A percentile compares a stretch with the other conserved stretches of the same genome.
Evolutionary conservation across 768 basidiomycete species (phyloP).

Genomic region (Butyriboletus loyo): DNA sequence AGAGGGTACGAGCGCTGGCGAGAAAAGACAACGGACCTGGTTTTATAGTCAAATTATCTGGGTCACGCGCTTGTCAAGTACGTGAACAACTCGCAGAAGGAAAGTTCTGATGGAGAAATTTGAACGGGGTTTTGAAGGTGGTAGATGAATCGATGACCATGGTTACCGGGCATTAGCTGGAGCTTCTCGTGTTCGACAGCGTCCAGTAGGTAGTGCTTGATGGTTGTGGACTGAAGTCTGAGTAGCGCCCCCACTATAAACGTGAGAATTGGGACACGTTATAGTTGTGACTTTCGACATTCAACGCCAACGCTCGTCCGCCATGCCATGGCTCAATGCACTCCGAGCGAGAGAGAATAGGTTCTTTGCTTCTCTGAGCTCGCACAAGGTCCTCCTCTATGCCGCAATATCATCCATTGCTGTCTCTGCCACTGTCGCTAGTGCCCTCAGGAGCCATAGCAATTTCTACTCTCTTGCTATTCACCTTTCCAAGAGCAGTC

Average conservation of each 20-base stretch:
- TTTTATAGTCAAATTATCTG: neutral
- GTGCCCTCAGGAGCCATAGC: slow-evolving; percentile 76
- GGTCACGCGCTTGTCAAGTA: neutral
- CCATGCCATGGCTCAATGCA: slow-evolving; percentile 50
- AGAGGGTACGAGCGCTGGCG: neutral
- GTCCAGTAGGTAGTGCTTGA: neutral
- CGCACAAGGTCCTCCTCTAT: slow-evolving; percentile 71
- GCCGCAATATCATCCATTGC: slow-evolving; percentile 61
- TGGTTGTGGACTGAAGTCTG: neutral
- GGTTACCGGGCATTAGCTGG: neutral
- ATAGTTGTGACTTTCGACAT: neutral
- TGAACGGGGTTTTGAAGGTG: neutral
- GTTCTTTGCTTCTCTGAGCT: slow-evolving; percentile 47
- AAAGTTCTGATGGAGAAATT: neutral
- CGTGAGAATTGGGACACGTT: slow-evolving; percentile 23
- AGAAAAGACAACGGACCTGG: neutral
- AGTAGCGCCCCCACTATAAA: neutral
- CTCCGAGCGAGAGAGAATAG: slow-evolving; percentile 52
- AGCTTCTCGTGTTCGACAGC: neutral
- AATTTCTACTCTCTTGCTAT: slow-evolving; percentile 96
- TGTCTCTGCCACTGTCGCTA: slow-evolving; percentile 68
- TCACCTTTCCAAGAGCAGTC: slow-evolving; percentile 87
- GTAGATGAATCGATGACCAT: neutral
- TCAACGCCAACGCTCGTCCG: neutral
- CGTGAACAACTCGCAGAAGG: neutral